A percentile compares a stretch with the other conserved stretches of the same genome.
Conservation (phyloP, 495 filamentous ascomycete species). For the Daldinia loculata region DNA sequence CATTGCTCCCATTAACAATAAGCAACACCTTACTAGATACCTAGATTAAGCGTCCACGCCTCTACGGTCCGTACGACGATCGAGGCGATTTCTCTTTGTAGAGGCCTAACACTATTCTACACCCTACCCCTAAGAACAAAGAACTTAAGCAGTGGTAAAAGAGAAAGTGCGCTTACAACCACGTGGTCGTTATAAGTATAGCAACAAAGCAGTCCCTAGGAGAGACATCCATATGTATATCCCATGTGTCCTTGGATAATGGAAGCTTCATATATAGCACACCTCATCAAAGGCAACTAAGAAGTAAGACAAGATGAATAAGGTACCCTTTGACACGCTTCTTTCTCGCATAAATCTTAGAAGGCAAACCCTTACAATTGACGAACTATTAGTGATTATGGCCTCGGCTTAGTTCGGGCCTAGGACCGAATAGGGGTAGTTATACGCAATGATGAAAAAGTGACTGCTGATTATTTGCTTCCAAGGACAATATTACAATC, state of each 20-base stretch:
- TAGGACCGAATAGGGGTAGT: neutral
- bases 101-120: neutral
- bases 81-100: neutral
- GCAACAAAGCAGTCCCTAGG: neutral
- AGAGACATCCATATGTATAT: neutral
- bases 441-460: neutral
- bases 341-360: too few species aligned
- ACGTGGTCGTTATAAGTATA: neutral
- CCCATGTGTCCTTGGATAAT: neutral
- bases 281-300: neutral
- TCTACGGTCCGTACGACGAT: neutral
- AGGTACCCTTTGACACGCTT: too few species aligned
- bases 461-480: neutral
- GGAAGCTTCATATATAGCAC: neutral
- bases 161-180: neutral
- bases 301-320: neutral
- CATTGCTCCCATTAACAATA: too few species aligned
- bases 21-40: too few species aligned
- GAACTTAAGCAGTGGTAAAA: neutral
- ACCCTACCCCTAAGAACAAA: neutral
- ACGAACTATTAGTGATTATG: too few species aligned
- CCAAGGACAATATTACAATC: neutral
- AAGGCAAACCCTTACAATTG: too few species aligned
- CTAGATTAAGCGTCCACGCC: too few species aligned
- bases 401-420: neutral